phyloP scores from a whole-genome alignment of 2,329 filamentous ascomycete genomes.

The Xylaria sp. region DNA sequence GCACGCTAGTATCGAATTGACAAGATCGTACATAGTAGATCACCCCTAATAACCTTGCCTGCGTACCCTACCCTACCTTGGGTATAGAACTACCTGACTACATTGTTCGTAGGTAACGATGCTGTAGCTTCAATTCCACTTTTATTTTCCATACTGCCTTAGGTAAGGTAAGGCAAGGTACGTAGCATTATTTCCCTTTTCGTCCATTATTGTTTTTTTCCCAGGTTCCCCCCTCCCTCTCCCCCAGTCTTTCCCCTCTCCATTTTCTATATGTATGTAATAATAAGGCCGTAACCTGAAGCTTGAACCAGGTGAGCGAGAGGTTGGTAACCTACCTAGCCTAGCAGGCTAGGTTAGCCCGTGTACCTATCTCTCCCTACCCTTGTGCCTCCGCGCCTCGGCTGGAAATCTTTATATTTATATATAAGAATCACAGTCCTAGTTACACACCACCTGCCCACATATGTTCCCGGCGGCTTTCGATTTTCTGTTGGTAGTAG shows the following conservation, averaged over 20 bases:
- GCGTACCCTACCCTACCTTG: neutral
- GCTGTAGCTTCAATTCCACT: constrained; percentile 6
- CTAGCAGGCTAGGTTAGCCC: too few species aligned
- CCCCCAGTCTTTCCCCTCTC: neutral
- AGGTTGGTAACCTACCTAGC: neutral
- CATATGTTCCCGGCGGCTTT: constrained; percentile 3
- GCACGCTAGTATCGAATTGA: neutral
- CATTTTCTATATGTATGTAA: neutral
- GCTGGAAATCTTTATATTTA: neutral
- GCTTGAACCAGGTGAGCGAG: neutral
- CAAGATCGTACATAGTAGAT: neutral
- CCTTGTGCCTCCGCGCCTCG: neutral
- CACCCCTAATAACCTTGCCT: neutral
- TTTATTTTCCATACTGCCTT: constrained; percentile 16
- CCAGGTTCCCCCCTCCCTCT: neutral
- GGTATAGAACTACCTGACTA: too few species aligned
- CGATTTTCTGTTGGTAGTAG: neutral
- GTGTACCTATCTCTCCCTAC: too few species aligned
- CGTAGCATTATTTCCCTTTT: neutral
- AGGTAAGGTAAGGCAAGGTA: too few species aligned
- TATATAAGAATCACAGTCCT: too few species aligned
- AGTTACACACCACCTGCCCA: too few species aligned
- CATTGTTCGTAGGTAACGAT: neutral
- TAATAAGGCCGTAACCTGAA: too few species aligned
- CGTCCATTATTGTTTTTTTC: constrained; percentile 12